Conservation (phyloP, 1,139 yeast genomes). For the Geotrichum fermentans region DNA sequence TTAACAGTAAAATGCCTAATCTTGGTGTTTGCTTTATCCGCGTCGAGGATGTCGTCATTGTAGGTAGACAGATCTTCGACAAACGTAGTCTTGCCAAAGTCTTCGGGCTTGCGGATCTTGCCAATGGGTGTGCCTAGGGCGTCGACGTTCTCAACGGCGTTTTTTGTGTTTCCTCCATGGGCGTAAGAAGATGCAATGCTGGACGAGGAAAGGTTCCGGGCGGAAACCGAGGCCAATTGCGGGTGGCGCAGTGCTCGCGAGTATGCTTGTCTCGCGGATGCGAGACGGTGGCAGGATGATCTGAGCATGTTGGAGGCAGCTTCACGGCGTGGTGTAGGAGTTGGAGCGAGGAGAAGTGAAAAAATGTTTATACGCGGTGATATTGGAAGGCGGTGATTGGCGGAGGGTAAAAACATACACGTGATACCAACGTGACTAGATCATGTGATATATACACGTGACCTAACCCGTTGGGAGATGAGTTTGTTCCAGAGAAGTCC, state of each 20-base stretch:
- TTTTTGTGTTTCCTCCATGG: constrained; percentile 19
- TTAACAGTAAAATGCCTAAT: constrained; percentile 84
- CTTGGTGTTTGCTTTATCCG: constrained; percentile 40
- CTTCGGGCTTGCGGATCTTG: constrained; percentile 32
- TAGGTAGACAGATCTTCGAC: constrained; percentile 35
- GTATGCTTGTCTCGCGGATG: neutral
- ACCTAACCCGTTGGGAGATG: too few species aligned
- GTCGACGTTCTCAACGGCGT: constrained; percentile 26
- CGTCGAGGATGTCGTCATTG: constrained; percentile 27
- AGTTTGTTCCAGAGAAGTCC: too few species aligned
- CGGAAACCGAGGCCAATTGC: neutral
- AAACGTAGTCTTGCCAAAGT: constrained; percentile 35
- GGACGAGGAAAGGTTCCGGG: constrained; percentile 7
- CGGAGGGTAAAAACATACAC: neutral
- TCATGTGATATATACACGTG: too few species aligned
- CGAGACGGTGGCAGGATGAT: neutral
- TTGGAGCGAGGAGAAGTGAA: constrained; percentile 1
- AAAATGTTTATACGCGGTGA: constrained; percentile 4
- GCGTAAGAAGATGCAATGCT: constrained; percentile 17
- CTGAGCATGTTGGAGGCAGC: neutral
- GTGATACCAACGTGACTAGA: constrained; percentile 6
- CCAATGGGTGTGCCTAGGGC: constrained; percentile 35
- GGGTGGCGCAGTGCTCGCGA: neutral
- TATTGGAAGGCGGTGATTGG: constrained; percentile 14
- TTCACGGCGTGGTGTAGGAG: neutral